phyloP scores from a whole-genome alignment of 2,329 filamentous ascomycete genomes.

The Fusarium algeriense region DNA sequence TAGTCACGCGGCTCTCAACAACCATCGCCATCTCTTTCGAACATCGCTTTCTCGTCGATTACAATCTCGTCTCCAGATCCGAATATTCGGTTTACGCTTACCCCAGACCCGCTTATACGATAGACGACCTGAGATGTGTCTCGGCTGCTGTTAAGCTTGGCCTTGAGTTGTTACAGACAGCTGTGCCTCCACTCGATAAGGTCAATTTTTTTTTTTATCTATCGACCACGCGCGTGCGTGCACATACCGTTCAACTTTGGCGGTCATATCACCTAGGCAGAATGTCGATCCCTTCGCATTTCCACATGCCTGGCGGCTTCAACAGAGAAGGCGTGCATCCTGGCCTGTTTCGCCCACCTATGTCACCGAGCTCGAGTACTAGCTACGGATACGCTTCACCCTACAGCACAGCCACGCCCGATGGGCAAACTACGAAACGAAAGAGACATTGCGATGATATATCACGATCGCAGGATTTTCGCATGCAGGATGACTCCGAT shows the following conservation, averaged over 20 bases:
- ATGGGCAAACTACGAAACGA: constrained; percentile 55
- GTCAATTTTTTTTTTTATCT: constrained; percentile 9
- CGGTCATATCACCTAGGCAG: constrained; percentile 18
- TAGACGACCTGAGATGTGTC: constrained; percentile 44
- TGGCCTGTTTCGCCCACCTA: constrained; percentile 61
- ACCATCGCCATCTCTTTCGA: constrained; percentile 7
- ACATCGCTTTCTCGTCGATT: constrained; percentile 9
- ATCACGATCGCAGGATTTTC: constrained; percentile 44
- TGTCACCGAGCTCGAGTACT: constrained; percentile 57
- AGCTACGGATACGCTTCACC: constrained; percentile 52
- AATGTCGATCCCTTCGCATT: constrained; percentile 49
- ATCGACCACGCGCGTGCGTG: constrained; percentile 8
- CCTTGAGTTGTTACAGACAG: constrained; percentile 18
- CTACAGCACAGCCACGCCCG: constrained; percentile 34
- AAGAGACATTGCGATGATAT: constrained; percentile 57
- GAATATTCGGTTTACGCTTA: constrained; percentile 11
- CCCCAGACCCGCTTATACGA: constrained; percentile 35
- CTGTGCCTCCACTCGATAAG: constrained; percentile 26
- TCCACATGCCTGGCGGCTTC: constrained; percentile 54
- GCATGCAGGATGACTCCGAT: constrained; percentile 35
- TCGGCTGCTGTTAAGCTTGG: constrained; percentile 44
- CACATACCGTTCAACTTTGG: constrained; percentile 9
- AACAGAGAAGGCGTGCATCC: constrained; percentile 57
- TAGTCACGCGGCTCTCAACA: constrained; percentile 34
- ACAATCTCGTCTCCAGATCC: constrained; percentile 12